phyloP scores from a whole-genome alignment of 2,329 filamentous ascomycete species.

The Cercospora zeina region DNA sequence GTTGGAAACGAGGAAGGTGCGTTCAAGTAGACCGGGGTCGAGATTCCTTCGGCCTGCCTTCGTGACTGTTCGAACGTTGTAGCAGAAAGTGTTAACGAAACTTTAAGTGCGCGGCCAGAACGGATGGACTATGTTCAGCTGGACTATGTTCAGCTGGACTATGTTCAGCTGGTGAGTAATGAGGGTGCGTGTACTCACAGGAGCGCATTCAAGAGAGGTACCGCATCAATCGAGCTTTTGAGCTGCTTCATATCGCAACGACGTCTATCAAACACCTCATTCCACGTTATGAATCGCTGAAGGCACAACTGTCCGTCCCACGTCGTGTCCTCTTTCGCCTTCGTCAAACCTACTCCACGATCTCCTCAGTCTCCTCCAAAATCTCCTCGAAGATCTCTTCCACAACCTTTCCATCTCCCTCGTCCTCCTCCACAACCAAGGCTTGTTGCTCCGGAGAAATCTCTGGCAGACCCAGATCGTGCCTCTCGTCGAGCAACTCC shows the following conservation, averaged over 20 bases:
- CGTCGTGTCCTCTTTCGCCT: neutral
- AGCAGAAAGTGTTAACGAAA: no score
- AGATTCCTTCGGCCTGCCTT: no score
- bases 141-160: neutral
- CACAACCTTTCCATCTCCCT: conserved; percentile 55
- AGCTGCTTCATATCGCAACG: conserved; percentile 1
- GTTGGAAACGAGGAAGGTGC: no score
- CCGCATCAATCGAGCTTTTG: neutral
- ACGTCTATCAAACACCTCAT: conserved; percentile 6
- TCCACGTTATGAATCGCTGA: conserved; percentile 8
- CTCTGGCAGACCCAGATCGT: conserved; percentile 64
- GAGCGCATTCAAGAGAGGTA: no score
- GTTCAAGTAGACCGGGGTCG: no score
- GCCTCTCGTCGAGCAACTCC: conserved; percentile 71
- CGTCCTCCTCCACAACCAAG: conserved; percentile 53
- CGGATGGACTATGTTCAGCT: neutral
- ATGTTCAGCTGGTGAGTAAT: neutral
- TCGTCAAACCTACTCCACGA: conserved; percentile 46
- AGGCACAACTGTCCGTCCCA: no score
- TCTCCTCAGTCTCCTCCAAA: conserved; percentile 83
- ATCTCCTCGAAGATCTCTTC: conserved; percentile 89
- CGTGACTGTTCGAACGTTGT: no score
- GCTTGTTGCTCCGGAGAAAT: conserved; percentile 64
- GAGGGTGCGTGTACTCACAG: no score
- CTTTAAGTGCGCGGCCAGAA: no score